Conservation (phyloP, 129 eudicot species). For the Pittosporum tobira region DNA sequence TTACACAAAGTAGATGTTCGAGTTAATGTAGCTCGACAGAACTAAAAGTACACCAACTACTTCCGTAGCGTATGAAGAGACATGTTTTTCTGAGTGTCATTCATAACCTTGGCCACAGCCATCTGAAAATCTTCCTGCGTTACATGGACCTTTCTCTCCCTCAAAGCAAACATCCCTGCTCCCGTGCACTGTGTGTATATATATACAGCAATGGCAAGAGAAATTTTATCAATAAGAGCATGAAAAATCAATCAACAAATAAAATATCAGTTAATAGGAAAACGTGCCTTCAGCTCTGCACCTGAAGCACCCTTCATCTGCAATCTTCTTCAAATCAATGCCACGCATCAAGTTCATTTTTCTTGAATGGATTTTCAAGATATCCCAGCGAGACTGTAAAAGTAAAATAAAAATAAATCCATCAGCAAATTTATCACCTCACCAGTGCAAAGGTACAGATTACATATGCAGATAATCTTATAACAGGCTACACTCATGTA, state of each 20-base stretch:
- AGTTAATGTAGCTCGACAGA: not conserved
- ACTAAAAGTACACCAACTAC: slow-evolving; percentile 16
- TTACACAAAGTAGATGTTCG: not conserved
- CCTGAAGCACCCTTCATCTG: slow-evolving; percentile 96
- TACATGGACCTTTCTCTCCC: slow-evolving; percentile 91
- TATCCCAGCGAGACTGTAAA: slow-evolving; percentile 77
- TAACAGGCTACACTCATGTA: too few species aligned
- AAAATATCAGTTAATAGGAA: not conserved
- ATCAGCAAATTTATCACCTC: not conserved
- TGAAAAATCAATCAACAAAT: not conserved
- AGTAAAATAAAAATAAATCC: not conserved
- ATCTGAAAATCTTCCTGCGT: slow-evolving; percentile 94
- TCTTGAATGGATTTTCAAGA: slow-evolving; percentile 90
- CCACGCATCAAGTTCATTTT: slow-evolving; percentile 95
- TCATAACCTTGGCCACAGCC: slow-evolving; percentile 97
- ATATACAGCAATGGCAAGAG: not conserved
- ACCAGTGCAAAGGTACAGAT: too few species aligned
- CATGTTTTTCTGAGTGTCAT: slow-evolving; percentile 85
- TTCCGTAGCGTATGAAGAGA: slow-evolving; percentile 87
- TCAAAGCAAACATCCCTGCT: slow-evolving; percentile 95
- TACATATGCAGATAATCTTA: not conserved
- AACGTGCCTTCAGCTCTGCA: slow-evolving; percentile 84
- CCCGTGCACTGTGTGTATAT: slow-evolving; percentile 82
- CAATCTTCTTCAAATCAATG: slow-evolving; percentile 87
- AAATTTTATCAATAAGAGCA: not conserved